These are phyloP conservation scores for Diaporthe vexans DNA, from an alignment of 2,329 filamentous ascomycete species.

Conservation along the genomic window DNA sequence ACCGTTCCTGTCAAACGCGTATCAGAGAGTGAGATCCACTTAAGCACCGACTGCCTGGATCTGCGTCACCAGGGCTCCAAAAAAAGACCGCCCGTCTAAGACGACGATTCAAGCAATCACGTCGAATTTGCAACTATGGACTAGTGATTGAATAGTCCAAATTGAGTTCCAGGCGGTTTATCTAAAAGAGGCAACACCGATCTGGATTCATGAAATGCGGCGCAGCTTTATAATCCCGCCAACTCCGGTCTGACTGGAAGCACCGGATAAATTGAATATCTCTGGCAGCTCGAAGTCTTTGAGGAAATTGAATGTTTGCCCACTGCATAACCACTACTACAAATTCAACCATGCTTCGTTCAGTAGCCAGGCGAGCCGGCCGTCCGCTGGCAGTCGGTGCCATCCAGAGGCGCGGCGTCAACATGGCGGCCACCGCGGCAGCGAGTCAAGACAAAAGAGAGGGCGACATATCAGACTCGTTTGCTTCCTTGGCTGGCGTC, in stretches of 20 bases:
- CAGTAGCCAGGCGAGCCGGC: constrained; percentile 1
- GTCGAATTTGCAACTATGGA: neutral
- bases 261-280: neutral
- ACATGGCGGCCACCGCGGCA: constrained; percentile 42
- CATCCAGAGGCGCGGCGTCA: constrained; percentile 4
- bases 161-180: neutral
- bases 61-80: neutral
- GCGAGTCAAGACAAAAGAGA: constrained; percentile 59
- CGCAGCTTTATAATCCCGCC: constrained; percentile 5
- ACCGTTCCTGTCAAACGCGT: neutral
- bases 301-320: neutral
- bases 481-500: constrained; percentile 69
- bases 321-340: neutral
- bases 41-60: neutral
- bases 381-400: neutral
- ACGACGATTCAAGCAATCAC: neutral
- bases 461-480: constrained; percentile 74
- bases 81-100: neutral
- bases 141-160: neutral
- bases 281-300: neutral
- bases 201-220: neutral
- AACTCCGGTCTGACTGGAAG: neutral
- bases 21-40: neutral
- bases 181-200: neutral
- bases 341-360: neutral